Percentiles rank a stretch among this genome's conserved stretches.
These are phyloP conservation scores for Leccinum disarticulatum DNA, from an alignment of 768 basidiomycete genomes.

Conservation along the genomic window DNA sequence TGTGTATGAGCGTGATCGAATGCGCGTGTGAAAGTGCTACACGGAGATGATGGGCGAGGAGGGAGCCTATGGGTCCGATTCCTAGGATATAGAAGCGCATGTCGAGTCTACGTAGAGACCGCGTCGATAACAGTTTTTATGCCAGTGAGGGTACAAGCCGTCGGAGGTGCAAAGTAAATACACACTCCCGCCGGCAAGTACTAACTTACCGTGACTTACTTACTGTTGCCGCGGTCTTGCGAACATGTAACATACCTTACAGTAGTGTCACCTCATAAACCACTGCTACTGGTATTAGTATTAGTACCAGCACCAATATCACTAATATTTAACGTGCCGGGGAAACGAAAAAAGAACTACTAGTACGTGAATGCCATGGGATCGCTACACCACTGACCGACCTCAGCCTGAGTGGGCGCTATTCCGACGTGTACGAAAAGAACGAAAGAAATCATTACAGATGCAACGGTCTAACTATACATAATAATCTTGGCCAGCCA, in stretches of 20 bases:
- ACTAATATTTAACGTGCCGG: not conserved
- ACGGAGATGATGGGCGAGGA: conserved; percentile 80
- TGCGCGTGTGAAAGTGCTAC: conserved; percentile 49
- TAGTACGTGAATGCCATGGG: not conserved
- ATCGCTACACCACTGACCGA: not conserved
- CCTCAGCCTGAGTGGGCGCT: not conserved
- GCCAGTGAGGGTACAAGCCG: not conserved
- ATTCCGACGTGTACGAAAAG: conserved; percentile 5
- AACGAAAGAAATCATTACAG: conserved; percentile 29
- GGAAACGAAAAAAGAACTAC: not conserved
- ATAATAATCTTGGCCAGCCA: conserved; percentile 8
- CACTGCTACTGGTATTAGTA: not conserved
- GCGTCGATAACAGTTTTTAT: not conserved
- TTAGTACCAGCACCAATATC: not conserved
- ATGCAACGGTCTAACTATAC: conserved; percentile 29
- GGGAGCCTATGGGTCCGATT: conserved; percentile 78
- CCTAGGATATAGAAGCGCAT: conserved; percentile 79
- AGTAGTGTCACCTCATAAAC: not conserved
- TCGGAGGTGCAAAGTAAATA: not conserved
- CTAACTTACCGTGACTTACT: too few species aligned
- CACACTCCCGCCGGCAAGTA: not conserved
- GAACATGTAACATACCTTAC: too few species aligned
- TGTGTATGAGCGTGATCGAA: conserved; percentile 71
- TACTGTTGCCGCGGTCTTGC: too few species aligned
- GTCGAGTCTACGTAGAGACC: not conserved